A percentile compares a stretch with the other conserved stretches of the same genome.
Evolutionary conservation across 352 stramenopile species (phyloP).

Genomic region (Lagenidium giganteum): DNA sequence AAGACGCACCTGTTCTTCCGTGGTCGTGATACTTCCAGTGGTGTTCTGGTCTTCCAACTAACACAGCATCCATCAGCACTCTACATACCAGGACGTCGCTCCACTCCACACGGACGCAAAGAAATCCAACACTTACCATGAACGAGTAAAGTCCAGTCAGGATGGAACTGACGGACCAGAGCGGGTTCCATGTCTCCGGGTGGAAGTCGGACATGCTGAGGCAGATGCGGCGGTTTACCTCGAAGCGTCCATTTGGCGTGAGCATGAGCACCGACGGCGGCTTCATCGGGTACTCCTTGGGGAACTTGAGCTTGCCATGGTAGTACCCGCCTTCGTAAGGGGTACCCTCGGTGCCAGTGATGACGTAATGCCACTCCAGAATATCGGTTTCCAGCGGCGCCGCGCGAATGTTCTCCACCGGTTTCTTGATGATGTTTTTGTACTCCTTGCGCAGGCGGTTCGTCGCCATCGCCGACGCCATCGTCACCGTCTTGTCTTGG

Average conservation of each 20-base stretch:
- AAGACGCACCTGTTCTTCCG: conserved; percentile 49
- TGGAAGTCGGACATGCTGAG: conserved; percentile 95
- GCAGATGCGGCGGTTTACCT: conserved; percentile 90
- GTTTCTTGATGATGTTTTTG: conserved; percentile 78
- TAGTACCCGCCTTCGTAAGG: conserved; percentile 88
- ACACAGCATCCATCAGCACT: no score
- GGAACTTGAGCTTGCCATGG: conserved; percentile 90
- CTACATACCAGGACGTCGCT: no score
- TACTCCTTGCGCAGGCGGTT: conserved; percentile 91
- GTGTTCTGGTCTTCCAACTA: conserved; percentile 75
- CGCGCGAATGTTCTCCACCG: conserved; percentile 84
- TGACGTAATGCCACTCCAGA: conserved; percentile 95
- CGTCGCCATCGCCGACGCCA: conserved; percentile 77
- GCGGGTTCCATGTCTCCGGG: conserved; percentile 94
- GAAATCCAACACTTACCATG: conserved; percentile 58
- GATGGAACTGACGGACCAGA: conserved; percentile 94
- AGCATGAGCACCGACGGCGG: conserved; percentile 92
- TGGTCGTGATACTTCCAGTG: conserved; percentile 80
- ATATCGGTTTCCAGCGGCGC: conserved; percentile 90
- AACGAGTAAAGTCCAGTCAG: conserved; percentile 94
- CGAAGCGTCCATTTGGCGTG: conserved; percentile 92
- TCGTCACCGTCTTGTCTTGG: conserved; percentile 13
- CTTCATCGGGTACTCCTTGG: conserved; percentile 93
- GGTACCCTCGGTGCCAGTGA: conserved; percentile 53
- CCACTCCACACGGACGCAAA: no score